Evolutionary conservation across 2,329 filamentous ascomycete genomes (phyloP), one percentile per base, ranked within the genome.

Genomic region (Didymella pinodella): DNA sequence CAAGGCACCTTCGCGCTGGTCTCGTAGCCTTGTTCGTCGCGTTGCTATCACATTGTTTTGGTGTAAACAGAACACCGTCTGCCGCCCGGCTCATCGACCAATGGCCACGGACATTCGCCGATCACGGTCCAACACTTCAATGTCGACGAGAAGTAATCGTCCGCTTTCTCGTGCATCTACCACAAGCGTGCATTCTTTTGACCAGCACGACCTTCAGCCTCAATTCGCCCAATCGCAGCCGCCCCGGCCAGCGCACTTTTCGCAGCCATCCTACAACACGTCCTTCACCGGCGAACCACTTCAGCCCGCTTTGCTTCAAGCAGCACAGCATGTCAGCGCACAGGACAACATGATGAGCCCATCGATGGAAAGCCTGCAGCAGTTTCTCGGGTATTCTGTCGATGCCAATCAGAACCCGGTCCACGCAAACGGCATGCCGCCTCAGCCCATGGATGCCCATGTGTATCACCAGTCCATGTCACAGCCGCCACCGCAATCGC

Each of bases 91-190:
- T 58, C 47, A 38, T 64, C 54, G 60, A 26, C 60, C 67, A 61
- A 74, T 79, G 76, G 67, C 75, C 67, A 55, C 66, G 66, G 49
- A 78, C 74, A 72, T 74, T 66, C 69, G 69, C 59, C 77, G 80
- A 48, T 81, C 81, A 53, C 75, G 80, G 29, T 81, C 80, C 25
- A 81, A 78, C 64, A 81, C 79, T 12, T 79, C 79, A 48, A 75
- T 75, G 55, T 80, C 80, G 26, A 73, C 70, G 31, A 78, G 77
- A 65, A 77, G 77, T 52, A 80, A 79, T 61, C 75, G 81, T 7
- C 80, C 81, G 46, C 74, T 77, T 18, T 83, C 81, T 28, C 77
- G 81, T 65, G 80, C 79, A 41, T 83, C 81, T 14, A 82, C 81
- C 18, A 79, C 81, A n/a, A 82, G 80, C 65, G 65, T 80, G 38